A percentile compares a stretch with the other conserved stretches of the same genome.
Evolutionary conservation across 2,329 filamentous ascomycete species (phyloP).

Genomic region (Myriosclerotinia curreyana): DNA sequence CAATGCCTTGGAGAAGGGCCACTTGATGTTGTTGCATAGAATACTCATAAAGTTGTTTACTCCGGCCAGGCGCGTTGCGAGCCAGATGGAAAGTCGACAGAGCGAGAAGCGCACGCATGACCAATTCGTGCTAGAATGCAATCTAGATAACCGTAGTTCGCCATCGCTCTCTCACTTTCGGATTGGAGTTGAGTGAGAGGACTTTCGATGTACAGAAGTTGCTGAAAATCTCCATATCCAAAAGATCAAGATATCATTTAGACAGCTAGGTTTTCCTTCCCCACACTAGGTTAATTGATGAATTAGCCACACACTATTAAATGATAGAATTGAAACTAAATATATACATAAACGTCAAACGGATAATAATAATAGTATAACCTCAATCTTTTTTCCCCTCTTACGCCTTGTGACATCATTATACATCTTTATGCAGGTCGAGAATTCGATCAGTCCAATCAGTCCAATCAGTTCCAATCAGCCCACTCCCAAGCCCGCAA

Average conservation of each 20-base stretch:
- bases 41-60: conserved; percentile 41
- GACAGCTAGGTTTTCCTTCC: conserved; percentile 23
- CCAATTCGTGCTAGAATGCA: conserved; percentile 45
- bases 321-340: too few relatives aligned
- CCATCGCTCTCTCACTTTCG: conserved; percentile 45
- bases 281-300: conserved; percentile 23
- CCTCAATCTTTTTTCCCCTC: conserved; percentile 19
- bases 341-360: too few relatives aligned
- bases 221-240: conserved; percentile 50
- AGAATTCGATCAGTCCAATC: too few relatives aligned
- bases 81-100: conserved; percentile 48
- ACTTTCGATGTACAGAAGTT: conserved; percentile 49
- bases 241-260: conserved; percentile 22
- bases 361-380: too few relatives aligned
- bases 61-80: conserved; percentile 39
- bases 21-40: conserved; percentile 40
- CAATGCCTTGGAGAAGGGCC: conserved; percentile 30
- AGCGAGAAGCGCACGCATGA: conserved; percentile 47
- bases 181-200: conserved; percentile 44
- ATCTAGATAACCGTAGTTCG: conserved; percentile 45
- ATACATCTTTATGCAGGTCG: conserved; percentile 4
- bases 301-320: conserved; percentile 21
- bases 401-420: neutral
- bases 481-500: neutral
- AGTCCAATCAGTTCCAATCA: too few relatives aligned